Conservation (phyloP, 306 rosid species). For the Dalbergia cultrata region DNA sequence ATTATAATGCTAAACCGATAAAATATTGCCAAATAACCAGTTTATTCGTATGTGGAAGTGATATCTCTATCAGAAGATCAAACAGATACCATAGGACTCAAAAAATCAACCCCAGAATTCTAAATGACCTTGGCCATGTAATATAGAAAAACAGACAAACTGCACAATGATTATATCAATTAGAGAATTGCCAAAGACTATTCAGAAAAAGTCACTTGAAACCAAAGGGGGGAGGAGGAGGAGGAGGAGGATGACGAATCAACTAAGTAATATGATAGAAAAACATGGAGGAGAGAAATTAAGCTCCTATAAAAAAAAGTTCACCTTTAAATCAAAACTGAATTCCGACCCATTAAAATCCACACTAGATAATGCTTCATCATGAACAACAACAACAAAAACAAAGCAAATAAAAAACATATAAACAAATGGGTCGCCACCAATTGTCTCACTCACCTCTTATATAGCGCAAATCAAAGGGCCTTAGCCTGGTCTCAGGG, state of each 20-base stretch:
- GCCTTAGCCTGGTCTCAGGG: slow-evolving; percentile 63
- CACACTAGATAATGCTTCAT: slow-evolving; percentile 13
- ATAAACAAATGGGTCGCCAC: slow-evolving; percentile 36
- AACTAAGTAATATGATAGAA: slow-evolving; percentile 19
- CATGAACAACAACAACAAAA: slow-evolving; percentile 7
- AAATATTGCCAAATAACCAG: slow-evolving; percentile 10
- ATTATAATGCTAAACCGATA: slow-evolving; percentile 5
- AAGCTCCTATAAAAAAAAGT: not conserved
- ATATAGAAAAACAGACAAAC: not conserved
- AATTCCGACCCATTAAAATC: slow-evolving; percentile 40
- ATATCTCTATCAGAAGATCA: not conserved
- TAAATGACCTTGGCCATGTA: not conserved
- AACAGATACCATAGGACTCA: slow-evolving; percentile 10
- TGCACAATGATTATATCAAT: not conserved
- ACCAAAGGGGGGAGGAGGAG: not conserved
- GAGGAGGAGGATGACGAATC: not conserved
- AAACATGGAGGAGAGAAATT: not conserved
- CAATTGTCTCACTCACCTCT: slow-evolving; percentile 62
- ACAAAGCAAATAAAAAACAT: slow-evolving; percentile 25
- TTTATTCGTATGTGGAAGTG: not conserved
- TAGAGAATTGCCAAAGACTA: not conserved
- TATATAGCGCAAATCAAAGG: slow-evolving; percentile 77
- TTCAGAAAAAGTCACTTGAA: slow-evolving; percentile 8
- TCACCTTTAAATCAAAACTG: slow-evolving; percentile 26
- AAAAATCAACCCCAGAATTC: not conserved